Base-by-base conservation (phyloP, 148 eudicot genomes). In the Agrostemma githago region DNA sequence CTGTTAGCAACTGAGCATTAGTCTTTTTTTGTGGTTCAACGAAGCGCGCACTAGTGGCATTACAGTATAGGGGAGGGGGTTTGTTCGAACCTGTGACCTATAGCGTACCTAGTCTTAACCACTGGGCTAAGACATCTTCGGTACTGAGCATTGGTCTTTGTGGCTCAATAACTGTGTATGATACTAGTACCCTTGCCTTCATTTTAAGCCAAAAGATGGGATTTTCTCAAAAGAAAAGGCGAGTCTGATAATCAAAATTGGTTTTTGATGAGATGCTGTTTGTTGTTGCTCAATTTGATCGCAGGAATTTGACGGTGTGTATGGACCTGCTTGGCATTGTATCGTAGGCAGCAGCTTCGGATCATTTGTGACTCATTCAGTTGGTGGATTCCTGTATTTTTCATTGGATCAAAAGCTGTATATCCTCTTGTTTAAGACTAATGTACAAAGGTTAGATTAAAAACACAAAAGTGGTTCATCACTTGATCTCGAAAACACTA, bases 271-370 rank as follows among this genome's bases (percentile, higher is more conserved):
- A 56, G 67, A 61, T 38, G 5, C 0, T n/a, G 58, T 68, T 38
- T 26, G 34, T 26, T 26, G 34, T 26, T 26, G 34, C 1, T 1
- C 34, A 26, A 26, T 26, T 79, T 62, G 75, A 68, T 46, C 81
- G 85, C 92, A 94, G 98, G 98, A 94, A 74, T 89, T 94, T 86
- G 98, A 94, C 87, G 97, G 91, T 81, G 89, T 79, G 6, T 94
- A 94, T 91, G 98, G 98, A 79, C 98, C 95, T 64, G 97, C 95
- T 60, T 93, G 98, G 98, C 98, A 93, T 81, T 91, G 98, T 80
- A 88, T 93, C 61, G 98, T 91, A 59, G 98, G 98, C 80, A 84
- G 91, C 61, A 89, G 91, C 84, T 94, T 91, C 86, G 98, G 98
- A 76, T 94, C 98, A 43, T 94, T 94, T 85, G 97, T 94, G 74